phyloP scores from a whole-genome alignment of 75 land plant genomes.

The Isoetes taiwanensis region DNA sequence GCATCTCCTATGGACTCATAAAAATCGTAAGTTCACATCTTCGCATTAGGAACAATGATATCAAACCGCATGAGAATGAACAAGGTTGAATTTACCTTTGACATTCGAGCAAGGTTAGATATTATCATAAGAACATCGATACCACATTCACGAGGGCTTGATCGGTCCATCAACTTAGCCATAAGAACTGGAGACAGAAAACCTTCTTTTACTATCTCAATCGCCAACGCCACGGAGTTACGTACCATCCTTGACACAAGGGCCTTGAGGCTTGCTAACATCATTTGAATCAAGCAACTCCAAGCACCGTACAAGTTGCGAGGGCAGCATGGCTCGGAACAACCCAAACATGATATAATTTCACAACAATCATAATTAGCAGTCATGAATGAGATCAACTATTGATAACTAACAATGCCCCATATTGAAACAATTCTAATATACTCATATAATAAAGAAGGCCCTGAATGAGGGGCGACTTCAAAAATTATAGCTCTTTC shows the following conservation, averaged over 20 bases:
- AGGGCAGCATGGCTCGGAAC: slow-evolving; percentile 46
- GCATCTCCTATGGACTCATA: slow-evolving; percentile 71
- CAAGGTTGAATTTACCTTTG: slow-evolving; percentile 58
- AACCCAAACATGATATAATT: no score
- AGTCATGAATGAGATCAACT: no score
- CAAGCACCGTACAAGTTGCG: slow-evolving; percentile 48
- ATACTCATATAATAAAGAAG: no score
- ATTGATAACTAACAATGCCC: no score
- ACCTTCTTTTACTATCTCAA: slow-evolving; percentile 57
- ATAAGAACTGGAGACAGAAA: slow-evolving; percentile 41
- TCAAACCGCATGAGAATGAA: no score
- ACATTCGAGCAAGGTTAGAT: slow-evolving; percentile 93
- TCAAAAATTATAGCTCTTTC: no score
- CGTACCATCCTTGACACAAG: slow-evolving; percentile 66
- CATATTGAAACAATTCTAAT: no score
- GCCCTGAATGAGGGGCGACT: no score
- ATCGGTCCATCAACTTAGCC: slow-evolving; percentile 38
- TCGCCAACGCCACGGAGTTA: slow-evolving; percentile 46
- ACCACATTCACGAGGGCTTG: slow-evolving; percentile 52
- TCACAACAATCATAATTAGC: no score
- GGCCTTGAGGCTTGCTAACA: slow-evolving; percentile 56
- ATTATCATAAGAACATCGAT: slow-evolving; percentile 70
- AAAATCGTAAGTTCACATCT: no score
- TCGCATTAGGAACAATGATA: no score
- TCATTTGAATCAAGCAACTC: slow-evolving; percentile 51